Conservation (phyloP, 2,329 filamentous ascomycete genomes). For the Penicillium janthinellum region DNA sequence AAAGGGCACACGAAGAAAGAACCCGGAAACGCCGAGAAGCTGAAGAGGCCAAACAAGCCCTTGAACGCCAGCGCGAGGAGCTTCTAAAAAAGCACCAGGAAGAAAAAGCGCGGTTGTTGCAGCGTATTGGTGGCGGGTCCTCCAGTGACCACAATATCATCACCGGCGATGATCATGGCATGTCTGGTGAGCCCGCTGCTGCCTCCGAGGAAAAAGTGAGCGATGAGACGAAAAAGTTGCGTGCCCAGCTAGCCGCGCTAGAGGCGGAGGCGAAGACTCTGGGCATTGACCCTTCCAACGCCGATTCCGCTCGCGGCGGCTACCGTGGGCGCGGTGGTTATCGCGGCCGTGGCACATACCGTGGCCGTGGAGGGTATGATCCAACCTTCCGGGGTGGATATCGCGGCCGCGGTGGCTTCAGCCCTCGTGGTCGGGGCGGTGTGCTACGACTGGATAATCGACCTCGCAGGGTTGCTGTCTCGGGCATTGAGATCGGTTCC, state of each 20-base stretch:
- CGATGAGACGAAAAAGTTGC: constrained; percentile 55
- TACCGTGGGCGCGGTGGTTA: constrained; percentile 44
- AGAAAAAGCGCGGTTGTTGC: constrained; percentile 54
- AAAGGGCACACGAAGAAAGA: constrained; percentile 59
- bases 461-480: constrained; percentile 56
- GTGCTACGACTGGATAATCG: constrained; percentile 62
- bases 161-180: constrained; percentile 26
- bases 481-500: constrained; percentile 50
- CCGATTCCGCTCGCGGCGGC: constrained; percentile 24
- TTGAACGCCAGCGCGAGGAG: constrained; percentile 56
- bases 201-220: constrained; percentile 40
- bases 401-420: constrained; percentile 44
- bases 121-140: constrained; percentile 46
- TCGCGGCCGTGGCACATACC: constrained; percentile 46
- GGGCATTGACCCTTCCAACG: constrained; percentile 50
- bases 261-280: constrained; percentile 58
- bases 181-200: constrained; percentile 17
- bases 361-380: constrained; percentile 45
- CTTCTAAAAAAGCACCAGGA: constrained; percentile 57
- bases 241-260: constrained; percentile 57
- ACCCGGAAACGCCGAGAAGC: constrained; percentile 55
- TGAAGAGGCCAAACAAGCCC: constrained; percentile 52
- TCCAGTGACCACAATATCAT: neutral
- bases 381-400: constrained; percentile 12
- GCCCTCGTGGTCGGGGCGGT: constrained; percentile 19